Evolutionary conservation across 352 stramenopile species (phyloP).

Genomic region (Phytopythium oedochilum): DNA sequence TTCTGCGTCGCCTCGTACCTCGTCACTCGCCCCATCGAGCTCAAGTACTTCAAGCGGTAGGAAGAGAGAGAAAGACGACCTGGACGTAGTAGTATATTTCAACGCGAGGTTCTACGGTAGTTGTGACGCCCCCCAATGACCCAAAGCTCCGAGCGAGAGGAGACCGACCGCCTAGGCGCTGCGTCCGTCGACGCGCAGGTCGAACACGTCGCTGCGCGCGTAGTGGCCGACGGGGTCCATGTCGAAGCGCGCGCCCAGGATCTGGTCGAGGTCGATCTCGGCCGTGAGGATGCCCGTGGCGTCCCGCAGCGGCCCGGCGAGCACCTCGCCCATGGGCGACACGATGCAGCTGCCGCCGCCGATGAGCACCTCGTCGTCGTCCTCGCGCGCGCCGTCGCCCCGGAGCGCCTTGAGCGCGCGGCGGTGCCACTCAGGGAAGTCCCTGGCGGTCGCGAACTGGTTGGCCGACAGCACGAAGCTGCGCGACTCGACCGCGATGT

Average conservation of each 20-base stretch:
- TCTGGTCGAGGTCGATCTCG: conserved; percentile 18
- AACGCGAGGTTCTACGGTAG: no score
- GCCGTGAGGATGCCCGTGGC: conserved; percentile 12
- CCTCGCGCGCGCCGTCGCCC: background rate
- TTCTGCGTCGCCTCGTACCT: conserved; percentile 31
- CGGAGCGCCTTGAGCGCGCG: conserved; percentile 4
- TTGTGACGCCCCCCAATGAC: no score
- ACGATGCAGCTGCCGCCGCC: conserved; percentile 22
- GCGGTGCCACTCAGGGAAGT: conserved; percentile 17
- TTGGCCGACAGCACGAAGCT: conserved; percentile 27
- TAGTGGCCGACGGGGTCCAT: conserved; percentile 18
- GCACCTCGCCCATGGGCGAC: conserved; percentile 16
- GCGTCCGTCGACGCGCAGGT: conserved; percentile 7
- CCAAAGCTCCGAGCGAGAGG: no score
- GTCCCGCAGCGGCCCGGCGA: conserved; percentile 16
- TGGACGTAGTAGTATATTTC: no score
- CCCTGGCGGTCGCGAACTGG: conserved; percentile 16
- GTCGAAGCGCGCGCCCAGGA: conserved; percentile 16
- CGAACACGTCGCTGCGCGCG: conserved; percentile 16
- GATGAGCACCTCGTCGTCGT: conserved; percentile 17
- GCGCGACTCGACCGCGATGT: conserved; percentile 24
- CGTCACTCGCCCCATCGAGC: conserved; percentile 32
- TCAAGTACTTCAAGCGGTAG: conserved; percentile 30
- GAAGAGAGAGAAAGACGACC: no score
- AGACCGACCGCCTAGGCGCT: no score